Evolutionary conservation across 768 basidiomycete species (phyloP), one percentile per base, ranked within the genome.

Genomic region (Termitomyces sp.): DNA sequence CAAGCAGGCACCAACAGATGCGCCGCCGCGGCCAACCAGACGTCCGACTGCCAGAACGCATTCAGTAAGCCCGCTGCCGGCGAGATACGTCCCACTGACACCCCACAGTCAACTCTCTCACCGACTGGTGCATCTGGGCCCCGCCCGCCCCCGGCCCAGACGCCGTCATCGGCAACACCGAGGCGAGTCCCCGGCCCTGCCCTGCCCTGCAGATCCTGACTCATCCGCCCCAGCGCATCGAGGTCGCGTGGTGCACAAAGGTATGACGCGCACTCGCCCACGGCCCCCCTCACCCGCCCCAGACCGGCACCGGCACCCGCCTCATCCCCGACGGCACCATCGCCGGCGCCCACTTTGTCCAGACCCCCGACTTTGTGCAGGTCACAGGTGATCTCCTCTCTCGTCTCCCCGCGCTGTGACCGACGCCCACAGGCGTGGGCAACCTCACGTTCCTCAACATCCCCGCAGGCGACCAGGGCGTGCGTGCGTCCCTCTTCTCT

Each of bases 291-390:
- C n/a, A 47, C 45, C 18, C n/a, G 33, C 66, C 66, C 41, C 56
- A 86, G 84, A 68, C 72, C 61, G 82, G 81, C 37, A 78, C 83
- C 49, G 88, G 87, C 31, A 79, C 82, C 15, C 84, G 83, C 50
- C 67, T 87, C 62, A 88, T 92, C 60, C 90, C 88, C 12, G 81
- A 84, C 54, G 90, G 87, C 31, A 72, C 85, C n/a, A 82, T 90
- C 64, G 75, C 73, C 1, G 84, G 84, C 51, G 86, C 81, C 18
- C 87, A 86, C 66, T 82, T 89, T 67, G 77, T 90, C 5, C 76
- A 82, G 60, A 89, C 90, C 0, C 84, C 87, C n/a, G 85, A 86
- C 68, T 91, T 84, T 68, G 76, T 90, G 34, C 88, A 88, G 65
- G 72, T 90, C 54, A 85, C 83, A 39, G 91, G 87, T 75, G 10